These are phyloP conservation scores for Erythrophleum ivorense DNA, from an alignment of 331 rosid genomes.

Conservation along the genomic window DNA sequence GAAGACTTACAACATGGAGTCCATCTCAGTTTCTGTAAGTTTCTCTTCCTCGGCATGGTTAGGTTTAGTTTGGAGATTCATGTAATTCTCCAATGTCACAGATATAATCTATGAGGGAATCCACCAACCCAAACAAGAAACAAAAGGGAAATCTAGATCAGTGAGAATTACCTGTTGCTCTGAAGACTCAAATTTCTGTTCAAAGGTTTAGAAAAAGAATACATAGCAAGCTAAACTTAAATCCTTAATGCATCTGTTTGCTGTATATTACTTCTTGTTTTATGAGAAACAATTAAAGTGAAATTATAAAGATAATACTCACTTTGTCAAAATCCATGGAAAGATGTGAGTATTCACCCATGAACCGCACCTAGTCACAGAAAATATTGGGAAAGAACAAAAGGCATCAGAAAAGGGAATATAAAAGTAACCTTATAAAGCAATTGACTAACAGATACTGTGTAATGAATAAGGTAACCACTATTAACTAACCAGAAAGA, in stretches of 20 bases:
- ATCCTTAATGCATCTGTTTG: conserved; percentile 36
- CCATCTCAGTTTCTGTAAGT: conserved; percentile 51
- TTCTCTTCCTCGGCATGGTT: conserved; percentile 50
- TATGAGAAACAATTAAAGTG: conserved; percentile 20
- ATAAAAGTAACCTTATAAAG: conserved; percentile 28
- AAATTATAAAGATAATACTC: conserved; percentile 52
- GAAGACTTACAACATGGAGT: conserved; percentile 58
- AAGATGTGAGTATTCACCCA: conserved; percentile 94
- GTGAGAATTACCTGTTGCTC: conserved; percentile 26
- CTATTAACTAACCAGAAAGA: conserved; percentile 13
- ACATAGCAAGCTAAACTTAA: conserved; percentile 35
- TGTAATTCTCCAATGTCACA: conserved; percentile 82
- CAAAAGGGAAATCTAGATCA: conserved; percentile 30
- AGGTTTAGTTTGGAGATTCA: conserved; percentile 50
- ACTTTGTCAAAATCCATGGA: conserved; percentile 93
- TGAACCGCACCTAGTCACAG: conserved; percentile 72
- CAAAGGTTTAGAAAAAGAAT: conserved; percentile 10
- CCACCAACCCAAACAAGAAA: conserved; percentile 39
- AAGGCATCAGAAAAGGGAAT: conserved; percentile 37
- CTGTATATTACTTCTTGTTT: conserved; percentile 36
- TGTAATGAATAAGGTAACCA: conserved; percentile 19
- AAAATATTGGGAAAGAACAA: conserved; percentile 35
- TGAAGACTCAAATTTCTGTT: conserved; percentile 26
- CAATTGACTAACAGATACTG: conserved; percentile 19
- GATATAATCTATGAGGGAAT: conserved; percentile 73